These are phyloP conservation scores for Vitis rotundifolia DNA, from an alignment of 164 flowering plant species.

Conservation along the genomic window DNA sequence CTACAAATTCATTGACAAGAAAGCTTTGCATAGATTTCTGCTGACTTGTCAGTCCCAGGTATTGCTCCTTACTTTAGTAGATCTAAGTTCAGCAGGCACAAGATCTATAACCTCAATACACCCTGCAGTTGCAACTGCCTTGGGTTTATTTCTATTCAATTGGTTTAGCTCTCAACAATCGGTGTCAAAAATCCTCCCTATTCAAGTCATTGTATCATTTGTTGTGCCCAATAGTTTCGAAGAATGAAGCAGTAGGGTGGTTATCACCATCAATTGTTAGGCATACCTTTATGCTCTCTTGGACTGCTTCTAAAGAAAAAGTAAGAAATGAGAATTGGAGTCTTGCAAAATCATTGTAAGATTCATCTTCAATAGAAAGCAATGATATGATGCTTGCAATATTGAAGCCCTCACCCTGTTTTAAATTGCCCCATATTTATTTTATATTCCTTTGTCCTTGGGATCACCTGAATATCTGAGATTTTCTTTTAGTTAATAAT, in stretches of 20 bases:
- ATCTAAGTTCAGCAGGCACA: not conserved
- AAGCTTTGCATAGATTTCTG: conserved; percentile 59
- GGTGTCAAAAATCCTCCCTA: too few relatives aligned
- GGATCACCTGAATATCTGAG: not conserved
- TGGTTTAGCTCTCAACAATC: too few relatives aligned
- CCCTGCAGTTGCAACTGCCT: not conserved
- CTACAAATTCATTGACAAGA: conserved; percentile 51
- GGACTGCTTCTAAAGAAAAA: too few relatives aligned
- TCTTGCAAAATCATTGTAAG: not conserved
- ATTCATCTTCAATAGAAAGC: not conserved
- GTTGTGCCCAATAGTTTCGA: too few relatives aligned
- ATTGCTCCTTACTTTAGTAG: conserved; percentile 8
- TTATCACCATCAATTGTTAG: not conserved
- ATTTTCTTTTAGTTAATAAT: not conserved
- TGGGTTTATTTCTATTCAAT: not conserved
- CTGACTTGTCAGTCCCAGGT: conserved; percentile 81
- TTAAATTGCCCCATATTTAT: not conserved
- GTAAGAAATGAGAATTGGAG: too few relatives aligned
- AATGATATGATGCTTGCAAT: too few relatives aligned
- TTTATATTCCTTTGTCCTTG: too few relatives aligned
- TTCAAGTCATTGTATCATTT: too few relatives aligned
- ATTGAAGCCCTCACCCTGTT: not conserved
- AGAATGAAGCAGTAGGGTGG: too few relatives aligned
- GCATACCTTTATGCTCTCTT: not conserved
- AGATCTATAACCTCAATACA: not conserved